Percentiles rank a stretch among this genome's conserved stretches.
These are phyloP conservation scores for Penicillium cosmopolitanum DNA, from an alignment of 495 filamentous ascomycete species.

Conservation along the genomic window DNA sequence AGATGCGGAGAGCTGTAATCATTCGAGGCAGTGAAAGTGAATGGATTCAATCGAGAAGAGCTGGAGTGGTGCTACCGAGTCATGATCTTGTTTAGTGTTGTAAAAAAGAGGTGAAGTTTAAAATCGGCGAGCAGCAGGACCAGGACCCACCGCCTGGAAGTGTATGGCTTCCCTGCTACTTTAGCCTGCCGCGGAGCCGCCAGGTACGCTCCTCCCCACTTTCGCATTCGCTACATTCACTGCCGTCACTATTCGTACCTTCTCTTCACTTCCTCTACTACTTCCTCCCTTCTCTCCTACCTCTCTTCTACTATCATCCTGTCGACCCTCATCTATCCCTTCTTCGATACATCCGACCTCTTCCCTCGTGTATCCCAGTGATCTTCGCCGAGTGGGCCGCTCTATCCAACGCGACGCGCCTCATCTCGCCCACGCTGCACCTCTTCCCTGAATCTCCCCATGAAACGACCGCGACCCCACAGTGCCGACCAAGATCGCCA, in stretches of 20 bases:
- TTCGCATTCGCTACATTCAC: not conserved
- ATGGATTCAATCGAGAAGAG: not conserved
- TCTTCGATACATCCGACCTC: not conserved
- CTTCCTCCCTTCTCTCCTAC: too few relatives aligned
- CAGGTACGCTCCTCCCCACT: not conserved
- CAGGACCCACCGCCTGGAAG: too few relatives aligned
- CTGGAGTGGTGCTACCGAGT: slow-evolving; percentile 3
- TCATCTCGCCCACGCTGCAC: not conserved
- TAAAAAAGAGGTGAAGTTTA: not conserved
- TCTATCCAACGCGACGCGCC: not conserved
- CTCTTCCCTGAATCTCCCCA: not conserved
- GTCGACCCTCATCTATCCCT: not conserved
- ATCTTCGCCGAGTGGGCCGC: not conserved
- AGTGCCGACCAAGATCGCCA: not conserved
- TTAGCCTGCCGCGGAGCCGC: too few relatives aligned
- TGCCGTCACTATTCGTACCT: not conserved
- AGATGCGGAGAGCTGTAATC: not conserved
- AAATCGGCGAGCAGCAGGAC: not conserved
- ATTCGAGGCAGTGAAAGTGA: not conserved
- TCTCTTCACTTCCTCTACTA: not conserved
- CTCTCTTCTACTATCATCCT: too few relatives aligned
- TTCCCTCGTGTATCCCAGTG: not conserved
- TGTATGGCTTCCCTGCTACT: too few relatives aligned
- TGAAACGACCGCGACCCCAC: not conserved
- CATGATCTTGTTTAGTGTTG: not conserved